Percentiles rank a stretch among this genome's conserved stretches.
Conservation (phyloP, 139 green algal genomes). For the Chlamydomonas sphaeroides region DNA sequence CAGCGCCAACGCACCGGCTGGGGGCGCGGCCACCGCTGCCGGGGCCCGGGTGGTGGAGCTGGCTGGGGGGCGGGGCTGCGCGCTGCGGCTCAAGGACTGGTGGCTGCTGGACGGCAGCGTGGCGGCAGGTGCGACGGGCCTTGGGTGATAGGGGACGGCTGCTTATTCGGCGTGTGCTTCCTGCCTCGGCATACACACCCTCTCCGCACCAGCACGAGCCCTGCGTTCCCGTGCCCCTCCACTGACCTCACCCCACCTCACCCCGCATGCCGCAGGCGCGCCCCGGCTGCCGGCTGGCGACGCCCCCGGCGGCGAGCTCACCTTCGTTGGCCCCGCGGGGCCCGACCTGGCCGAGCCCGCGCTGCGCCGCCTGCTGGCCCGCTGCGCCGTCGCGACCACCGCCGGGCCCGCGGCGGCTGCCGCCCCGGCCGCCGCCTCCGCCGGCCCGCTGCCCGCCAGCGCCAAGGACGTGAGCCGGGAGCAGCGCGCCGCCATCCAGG, state of each 20-base stretch:
- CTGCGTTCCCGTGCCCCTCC: background rate
- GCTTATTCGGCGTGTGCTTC: background rate
- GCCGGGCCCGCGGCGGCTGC: background rate
- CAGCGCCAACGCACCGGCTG: background rate
- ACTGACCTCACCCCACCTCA: background rate
- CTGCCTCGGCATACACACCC: background rate
- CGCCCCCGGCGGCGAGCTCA: slow-evolving; percentile 5
- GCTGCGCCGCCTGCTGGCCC: background rate
- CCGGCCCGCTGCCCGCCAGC: background rate
- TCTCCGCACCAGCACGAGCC: no score
- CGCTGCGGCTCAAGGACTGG: slow-evolving; percentile 6
- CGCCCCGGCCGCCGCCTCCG: background rate
- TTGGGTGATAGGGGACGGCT: no score
- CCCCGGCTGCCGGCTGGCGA: background rate
- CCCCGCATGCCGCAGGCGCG: background rate
- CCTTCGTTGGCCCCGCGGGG: slow-evolving; percentile 13
- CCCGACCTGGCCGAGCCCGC: background rate
- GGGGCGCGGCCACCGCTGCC: background rate
- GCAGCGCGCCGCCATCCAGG: slow-evolving; percentile 40
- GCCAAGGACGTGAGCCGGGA: slow-evolving; percentile 5
- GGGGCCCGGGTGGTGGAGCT: background rate
- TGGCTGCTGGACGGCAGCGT: background rate
- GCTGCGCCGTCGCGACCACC: background rate
- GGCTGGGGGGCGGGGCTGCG: background rate
- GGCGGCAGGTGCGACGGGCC: background rate